Evolutionary conservation across 225 moss, liverwort and hornwort genomes (phyloP), one percentile per base, ranked within the genome.

Genomic region (Physcomitrellopsis africana): DNA sequence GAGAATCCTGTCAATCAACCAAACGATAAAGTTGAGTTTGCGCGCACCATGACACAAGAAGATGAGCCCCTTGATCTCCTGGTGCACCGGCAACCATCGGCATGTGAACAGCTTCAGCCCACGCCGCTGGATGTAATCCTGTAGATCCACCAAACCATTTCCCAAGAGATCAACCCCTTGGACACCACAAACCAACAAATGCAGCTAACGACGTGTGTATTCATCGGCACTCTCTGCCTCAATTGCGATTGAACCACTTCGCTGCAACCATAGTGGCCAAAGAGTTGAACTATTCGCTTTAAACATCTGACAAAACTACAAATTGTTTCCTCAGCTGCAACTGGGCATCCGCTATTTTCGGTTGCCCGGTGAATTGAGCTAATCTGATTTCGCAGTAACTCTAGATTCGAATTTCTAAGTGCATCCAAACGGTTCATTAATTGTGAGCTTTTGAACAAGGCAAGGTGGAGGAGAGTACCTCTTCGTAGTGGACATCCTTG

Each of bases 61-160:
- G 32, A 79, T 67, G 7, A 79, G 67, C 12, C 73, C 79, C 61
- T 79, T 79, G 41, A 74, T 60, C 23, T 79, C 79, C 32, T 74
- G 79, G 43, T 52, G 60, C 24, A 46, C 73, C 2, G 79, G 79
- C 11, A 79, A 73, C 79, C 79, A 79, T 15, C 73, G 57, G 52
- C 73, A 79, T 8, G 67, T 79, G 37, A 73, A 79, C 17, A 73
- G 73, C 73, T 74, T 67, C 56, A 72, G 17, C 29, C 73, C 73
- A 61, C 73, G 45, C 41, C 72, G 66, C 13, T 53, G 6, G 26
- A 79, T 27, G n/a, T 43, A 74, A 17, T 68, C 79, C 79, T 79
- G 79, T 37, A 12, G 11, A 73, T n/a, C 19, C 8, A n/a, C n/a
- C 54, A 54, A 54, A 2, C 17, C 48, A 18, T n/a, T n/a, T n/a